Conservation (phyloP, 768 basidiomycete species). For the Rhodosporidiobolus odoratus region DNA sequence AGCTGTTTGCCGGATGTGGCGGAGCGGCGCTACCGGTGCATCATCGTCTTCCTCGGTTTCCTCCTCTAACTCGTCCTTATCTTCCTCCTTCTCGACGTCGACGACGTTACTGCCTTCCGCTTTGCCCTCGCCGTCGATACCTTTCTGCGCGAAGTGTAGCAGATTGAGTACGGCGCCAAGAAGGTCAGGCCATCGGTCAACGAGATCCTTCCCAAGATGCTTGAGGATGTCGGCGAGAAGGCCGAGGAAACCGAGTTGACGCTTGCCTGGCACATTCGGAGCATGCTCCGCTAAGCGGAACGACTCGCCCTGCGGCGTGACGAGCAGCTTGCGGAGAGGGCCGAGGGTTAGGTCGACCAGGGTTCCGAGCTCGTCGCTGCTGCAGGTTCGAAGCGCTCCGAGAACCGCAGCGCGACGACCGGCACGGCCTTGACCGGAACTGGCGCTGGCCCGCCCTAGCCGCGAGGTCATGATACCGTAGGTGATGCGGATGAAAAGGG, state of each 20-base stretch:
- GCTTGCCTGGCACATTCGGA: slow-evolving; percentile 38
- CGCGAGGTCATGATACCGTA: slow-evolving; percentile 84
- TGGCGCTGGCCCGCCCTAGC: slow-evolving; percentile 54
- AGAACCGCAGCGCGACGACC: slow-evolving; percentile 72
- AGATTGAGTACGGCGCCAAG: slow-evolving; percentile 65
- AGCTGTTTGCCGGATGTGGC: slow-evolving; percentile 72
- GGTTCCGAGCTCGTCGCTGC: slow-evolving; percentile 64
- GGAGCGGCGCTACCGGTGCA: slow-evolving; percentile 47
- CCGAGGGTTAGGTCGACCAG: slow-evolving; percentile 82
- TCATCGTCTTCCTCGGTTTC: slow-evolving; percentile 33
- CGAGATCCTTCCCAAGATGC: slow-evolving; percentile 68
- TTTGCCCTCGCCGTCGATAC: slow-evolving; percentile 42
- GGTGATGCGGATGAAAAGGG: slow-evolving; percentile 65
- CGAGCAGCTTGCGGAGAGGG: slow-evolving; percentile 52
- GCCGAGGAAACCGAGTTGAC: slow-evolving; percentile 72
- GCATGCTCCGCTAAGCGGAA: slow-evolving; percentile 32
- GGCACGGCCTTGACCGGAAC: slow-evolving; percentile 56
- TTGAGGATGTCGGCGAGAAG: slow-evolving; percentile 78
- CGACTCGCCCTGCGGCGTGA: slow-evolving; percentile 23
- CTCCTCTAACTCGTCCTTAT: slow-evolving; percentile 12
- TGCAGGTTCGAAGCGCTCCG: slow-evolving; percentile 62
- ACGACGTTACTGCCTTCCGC: slow-evolving; percentile 47
- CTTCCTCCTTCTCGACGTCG: slow-evolving; percentile 46
- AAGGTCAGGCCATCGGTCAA: slow-evolving; percentile 67
- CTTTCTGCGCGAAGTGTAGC: slow-evolving; percentile 60